Evolutionary conservation across 495 filamentous ascomycete genomes (phyloP), one percentile per base, ranked within the genome.

Genomic region (Rhypophila decipiens): DNA sequence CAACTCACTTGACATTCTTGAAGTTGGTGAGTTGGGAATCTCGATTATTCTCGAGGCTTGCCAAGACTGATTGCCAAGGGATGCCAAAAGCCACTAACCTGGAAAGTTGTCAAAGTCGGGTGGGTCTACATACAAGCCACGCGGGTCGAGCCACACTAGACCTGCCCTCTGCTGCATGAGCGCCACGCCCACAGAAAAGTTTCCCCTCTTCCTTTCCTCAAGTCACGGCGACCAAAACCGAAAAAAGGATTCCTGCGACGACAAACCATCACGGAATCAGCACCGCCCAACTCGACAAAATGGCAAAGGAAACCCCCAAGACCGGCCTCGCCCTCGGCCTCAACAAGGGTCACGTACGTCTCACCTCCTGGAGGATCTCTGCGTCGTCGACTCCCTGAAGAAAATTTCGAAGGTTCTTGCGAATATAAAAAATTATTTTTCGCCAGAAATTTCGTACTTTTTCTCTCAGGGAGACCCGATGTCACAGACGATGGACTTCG

Each of bases 301-400:
- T 71, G 66, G 64, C 63, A 42, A 62, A 72, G 62, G 60, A 68
- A 58, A 49, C 57, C 23, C 55, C 61, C 47, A 79, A 82, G 65
- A 79, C 76, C 69, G 87, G 87, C 72, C 77, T 95, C 61, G 75
- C 81, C 71, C 73, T 83, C 66, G 90, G 90, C 65, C 67, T 88
- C 63, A 95, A 96, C 76, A 83, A 80, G 68, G 90, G 90, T 67
- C 86, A 93, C 74, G 88, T 93, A 89, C 53, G 60, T 79, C 75
- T 79, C 73, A 75, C 71, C 74, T 77, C 74, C 70, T 77, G 76
- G 76, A 79, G 76, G 73, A 79, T 79, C 76, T 74, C 72, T 67
- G 71, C 67, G 57, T 59, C 62, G 67, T 50, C 51, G 50, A 5
- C 42, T 53, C 57, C 56, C 59, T 63, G 55, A 52, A 57, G 43